A percentile compares a stretch with the other conserved stretches of the same genome.
Conservation (phyloP, 495 filamentous ascomycete genomes). For the Tuber brumale region DNA sequence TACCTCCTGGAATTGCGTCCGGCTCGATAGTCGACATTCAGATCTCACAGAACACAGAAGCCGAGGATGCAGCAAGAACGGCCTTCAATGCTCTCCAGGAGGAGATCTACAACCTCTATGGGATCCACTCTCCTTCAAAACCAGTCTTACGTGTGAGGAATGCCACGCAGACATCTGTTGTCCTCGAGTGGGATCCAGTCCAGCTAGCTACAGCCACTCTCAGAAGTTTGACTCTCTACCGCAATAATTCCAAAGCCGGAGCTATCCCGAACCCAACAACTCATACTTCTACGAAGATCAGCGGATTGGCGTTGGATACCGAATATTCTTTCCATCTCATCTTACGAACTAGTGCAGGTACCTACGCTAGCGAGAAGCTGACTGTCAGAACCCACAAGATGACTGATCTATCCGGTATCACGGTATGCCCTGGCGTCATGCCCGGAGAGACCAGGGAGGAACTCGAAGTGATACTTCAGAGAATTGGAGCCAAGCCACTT, state of each 20-base stretch:
- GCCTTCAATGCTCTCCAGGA: constrained; percentile 78
- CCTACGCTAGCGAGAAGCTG: constrained; percentile 73
- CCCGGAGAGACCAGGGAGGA: constrained; percentile 66
- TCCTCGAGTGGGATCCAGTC: constrained; percentile 97
- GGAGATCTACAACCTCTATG: constrained; percentile 78
- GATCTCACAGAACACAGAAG: constrained; percentile 74
- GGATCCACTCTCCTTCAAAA: constrained; percentile 65
- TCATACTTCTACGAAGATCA: constrained; percentile 91
- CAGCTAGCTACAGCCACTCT: constrained; percentile 85
- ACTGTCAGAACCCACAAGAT: constrained; percentile 92
- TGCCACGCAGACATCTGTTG: constrained; percentile 91
- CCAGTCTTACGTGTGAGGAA: constrained; percentile 86
- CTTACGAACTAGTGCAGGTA: constrained; percentile 83
- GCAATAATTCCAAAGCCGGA: constrained; percentile 92
- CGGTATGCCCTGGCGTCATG: constrained; percentile 83
- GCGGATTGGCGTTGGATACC: constrained; percentile 88
- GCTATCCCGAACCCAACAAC: constrained; percentile 78
- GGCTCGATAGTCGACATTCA: constrained; percentile 98
- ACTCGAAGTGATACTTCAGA: constrained; percentile 65
- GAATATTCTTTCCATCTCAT: constrained; percentile 94
- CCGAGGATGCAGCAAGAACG: constrained; percentile 64
- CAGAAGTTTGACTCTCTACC: constrained; percentile 78
- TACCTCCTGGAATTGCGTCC: constrained; percentile 86
- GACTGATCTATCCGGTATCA: constrained; percentile 95
- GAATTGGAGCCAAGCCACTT: constrained; percentile 79